Evolutionary conservation across 257 asterid genomes (phyloP).

Genomic region (Cordia subcordata): DNA sequence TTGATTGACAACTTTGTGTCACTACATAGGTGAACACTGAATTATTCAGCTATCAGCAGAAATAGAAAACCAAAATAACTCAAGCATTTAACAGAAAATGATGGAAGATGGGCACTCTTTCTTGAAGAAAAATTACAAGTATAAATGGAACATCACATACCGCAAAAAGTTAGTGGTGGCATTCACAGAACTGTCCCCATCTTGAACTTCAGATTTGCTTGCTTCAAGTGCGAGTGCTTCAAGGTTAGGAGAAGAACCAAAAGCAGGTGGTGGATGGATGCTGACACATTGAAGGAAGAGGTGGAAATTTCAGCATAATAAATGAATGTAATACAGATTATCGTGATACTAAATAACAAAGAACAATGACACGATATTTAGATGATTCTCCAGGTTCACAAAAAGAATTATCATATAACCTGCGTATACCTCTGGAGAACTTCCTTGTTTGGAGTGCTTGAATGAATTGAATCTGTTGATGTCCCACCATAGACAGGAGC

Average conservation of each 20-base stretch:
- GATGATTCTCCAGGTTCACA: not conserved
- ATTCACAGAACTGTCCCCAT: conserved; percentile 39
- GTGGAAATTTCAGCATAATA: conserved; percentile 21
- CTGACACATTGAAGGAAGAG: conserved; percentile 34
- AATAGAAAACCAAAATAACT: too few species aligned
- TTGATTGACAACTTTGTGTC: too few species aligned
- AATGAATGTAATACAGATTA: conserved; percentile 7
- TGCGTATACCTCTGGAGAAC: conserved; percentile 26
- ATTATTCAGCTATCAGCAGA: too few species aligned
- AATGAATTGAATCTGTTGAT: conserved; percentile 45
- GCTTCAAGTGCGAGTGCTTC: conserved; percentile 88
- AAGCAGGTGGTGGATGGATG: conserved; percentile 97
- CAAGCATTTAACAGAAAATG: not conserved
- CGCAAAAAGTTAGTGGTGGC: conserved; percentile 43
- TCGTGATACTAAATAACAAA: conserved; percentile 7
- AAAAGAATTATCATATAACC: not conserved
- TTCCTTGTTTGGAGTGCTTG: conserved; percentile 48
- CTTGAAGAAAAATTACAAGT: conserved; percentile 1
- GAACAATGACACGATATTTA: conserved; percentile 1
- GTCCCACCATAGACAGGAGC: conserved; percentile 53
- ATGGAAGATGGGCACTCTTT: not conserved
- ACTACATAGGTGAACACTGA: too few species aligned
- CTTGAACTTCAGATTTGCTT: conserved; percentile 56
- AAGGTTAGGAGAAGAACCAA: conserved; percentile 97
- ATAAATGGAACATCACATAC: conserved; percentile 34